Evolutionary conservation across 2,329 filamentous ascomycete genomes (phyloP), one percentile per base, ranked within the genome.

Genomic region (Zarea fungicola): DNA sequence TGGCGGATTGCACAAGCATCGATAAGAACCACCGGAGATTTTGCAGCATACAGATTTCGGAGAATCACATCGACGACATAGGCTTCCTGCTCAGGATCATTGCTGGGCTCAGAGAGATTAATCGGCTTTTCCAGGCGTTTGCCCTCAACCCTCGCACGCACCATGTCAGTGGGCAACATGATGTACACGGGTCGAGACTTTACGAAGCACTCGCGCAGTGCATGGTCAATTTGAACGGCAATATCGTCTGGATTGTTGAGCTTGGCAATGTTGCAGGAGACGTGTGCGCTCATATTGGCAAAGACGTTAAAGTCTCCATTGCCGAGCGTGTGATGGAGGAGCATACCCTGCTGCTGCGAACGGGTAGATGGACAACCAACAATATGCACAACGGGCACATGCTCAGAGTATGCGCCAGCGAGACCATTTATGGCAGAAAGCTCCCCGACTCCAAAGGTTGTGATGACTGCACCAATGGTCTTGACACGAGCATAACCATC

Each of bases 301-400:
- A 95, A 95, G 48, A 89, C 87, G 52, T 86, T 83, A 67, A 87
- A 95, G 68, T 95, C 85, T 51, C 89, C 85, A 57, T 88, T 87
- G 49, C 81, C 83, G 2, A 89, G 78, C 0, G 85, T 87, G 65
- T 89, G 85, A 58, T 87, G 83, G 26, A 77, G 66, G 28, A 76
- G 64, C 68, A 74, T 72, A 55, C 70, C 69, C 45, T 71, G 67
- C 41, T 66, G 67, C 62, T 76, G 72, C 14, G 73, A 75, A 50
- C 69, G 58, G 31, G 71, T 75, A 11, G 72, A 73, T 1, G 74
- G 74, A 53, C 70, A 75, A 42, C 74, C 74, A 34, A 85, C 81
- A 49, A 85, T 82, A 63, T 89, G 85, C 23, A 87, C 78, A 6
- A 90, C 73, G 2, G 85, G 83, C 2, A 87, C 82, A 56, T 80